Evolutionary conservation across 106 monocot species (phyloP).

Genomic region (Platanthera guangdongensis): DNA sequence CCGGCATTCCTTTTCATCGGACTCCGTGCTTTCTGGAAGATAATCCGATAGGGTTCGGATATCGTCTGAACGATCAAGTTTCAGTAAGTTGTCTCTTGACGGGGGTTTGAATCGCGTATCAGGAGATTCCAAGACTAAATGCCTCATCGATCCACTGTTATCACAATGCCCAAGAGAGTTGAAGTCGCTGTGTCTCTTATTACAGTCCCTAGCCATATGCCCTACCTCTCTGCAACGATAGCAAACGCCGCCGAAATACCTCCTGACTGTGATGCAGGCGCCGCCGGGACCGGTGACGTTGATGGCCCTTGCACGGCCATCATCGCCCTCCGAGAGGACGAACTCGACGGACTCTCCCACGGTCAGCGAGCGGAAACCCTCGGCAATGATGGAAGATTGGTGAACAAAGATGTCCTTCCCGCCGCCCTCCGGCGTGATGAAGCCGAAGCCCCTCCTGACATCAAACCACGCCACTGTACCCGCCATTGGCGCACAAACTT

Average conservation of each 20-base stretch:
- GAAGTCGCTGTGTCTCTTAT: slow-evolving; percentile 7
- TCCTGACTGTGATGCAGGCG: slow-evolving; percentile 5
- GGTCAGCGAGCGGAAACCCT: slow-evolving; percentile 19
- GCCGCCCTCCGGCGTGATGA: slow-evolving; percentile 24
- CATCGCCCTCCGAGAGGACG: slow-evolving; percentile 16
- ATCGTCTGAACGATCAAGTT: background rate
- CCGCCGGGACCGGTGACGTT: slow-evolving; percentile 11
- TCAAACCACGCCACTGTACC: slow-evolving; percentile 32
- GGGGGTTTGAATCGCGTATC: background rate
- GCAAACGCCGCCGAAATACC: slow-evolving; percentile 17
- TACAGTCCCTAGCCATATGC: slow-evolving; percentile 16
- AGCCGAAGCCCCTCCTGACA: slow-evolving; percentile 25
- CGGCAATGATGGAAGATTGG: slow-evolving; percentile 16
- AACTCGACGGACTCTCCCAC: slow-evolving; percentile 28
- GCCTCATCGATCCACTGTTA: slow-evolving; percentile 23
- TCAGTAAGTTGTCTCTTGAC: background rate
- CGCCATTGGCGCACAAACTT: background rate
- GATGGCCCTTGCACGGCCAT: slow-evolving; percentile 31
- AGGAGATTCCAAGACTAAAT: slow-evolving; percentile 20
- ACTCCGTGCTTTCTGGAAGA: background rate
- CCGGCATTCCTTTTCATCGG: background rate
- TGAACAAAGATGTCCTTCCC: slow-evolving; percentile 24
- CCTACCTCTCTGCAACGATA: slow-evolving; percentile 23
- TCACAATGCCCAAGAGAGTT: slow-evolving; percentile 20
- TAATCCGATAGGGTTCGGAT: background rate